Base-by-base conservation (phyloP, 441 rosid species). In the Populus tomentosa region DNA sequence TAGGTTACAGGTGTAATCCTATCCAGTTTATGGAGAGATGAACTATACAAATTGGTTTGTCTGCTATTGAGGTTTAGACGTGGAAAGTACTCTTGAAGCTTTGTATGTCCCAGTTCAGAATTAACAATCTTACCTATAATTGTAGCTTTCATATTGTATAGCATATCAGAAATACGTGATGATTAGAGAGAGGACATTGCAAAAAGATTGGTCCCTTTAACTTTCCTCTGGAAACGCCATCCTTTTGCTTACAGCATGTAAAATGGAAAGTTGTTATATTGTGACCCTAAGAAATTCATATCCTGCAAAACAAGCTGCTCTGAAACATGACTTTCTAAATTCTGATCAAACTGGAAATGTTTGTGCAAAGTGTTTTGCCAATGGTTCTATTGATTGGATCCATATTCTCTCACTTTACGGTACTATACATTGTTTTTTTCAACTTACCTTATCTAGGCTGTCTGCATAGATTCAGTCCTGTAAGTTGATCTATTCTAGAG, bases 1-100 rank as follows among this genome's bases (percentile, higher is more conserved):
- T 14, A 14, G 59, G 7, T 50, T 46, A 61, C 24, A 35, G 64
- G 5, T 18, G 42, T 23, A 63, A 35, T 10, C 56, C 38, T 23
- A 21, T 36, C 33, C 32, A 36, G 69, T 63, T 63, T 40, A 24
- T n/a, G 40, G 28, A 73, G 59, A 73, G 46, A 33, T 33, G 9
- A 33, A 21, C 26, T 36, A 21, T 28, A 35, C 5, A 59, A 33
- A 13, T 6, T 21, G 7, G 50, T 21, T 16, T 71, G 30, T 71
- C 64, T 73, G 56, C 14, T 62, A 10, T 35, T 62, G 68, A 61
- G 33, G 33, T 62, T n/a, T 16, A 65, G 18, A 67, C 10, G 11
- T 67, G 38, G 71, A n/a, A 69, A 36, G 53, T 50, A 69, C 71
- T n/a, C 71, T 69, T 69, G 46, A 69, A 36, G 50, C 46, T 36